Evolutionary conservation across 2,329 filamentous ascomycete genomes (phyloP), one percentile per base, ranked within the genome.

Genomic region (Pyricularia grisea): DNA sequence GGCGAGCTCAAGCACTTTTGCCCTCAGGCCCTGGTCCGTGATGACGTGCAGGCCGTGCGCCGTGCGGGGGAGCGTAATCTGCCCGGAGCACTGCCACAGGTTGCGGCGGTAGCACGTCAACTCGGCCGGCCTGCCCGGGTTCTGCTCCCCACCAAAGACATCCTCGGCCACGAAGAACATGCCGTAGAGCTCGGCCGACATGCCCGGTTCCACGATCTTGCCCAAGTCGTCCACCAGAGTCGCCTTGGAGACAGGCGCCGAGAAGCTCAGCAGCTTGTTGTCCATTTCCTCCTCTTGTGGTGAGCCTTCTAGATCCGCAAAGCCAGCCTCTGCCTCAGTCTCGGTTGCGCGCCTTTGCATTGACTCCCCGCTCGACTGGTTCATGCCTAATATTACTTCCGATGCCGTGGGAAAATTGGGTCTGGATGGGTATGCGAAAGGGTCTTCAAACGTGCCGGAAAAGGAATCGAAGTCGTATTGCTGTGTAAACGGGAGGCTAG

Each of bases 41-140:
- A 87, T 77, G 75, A 93, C 84, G 70, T 92, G 87, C 66, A 92
- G 85, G 60, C 89, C 87, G 66, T 90, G 85, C 10, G 23, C 36
- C 25, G 17, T 20, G 27, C 87, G 81, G n/a, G 93, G 92, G 63
- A 97, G 79, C 0, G 88, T 93, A 68, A 98, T 87, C 67, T 91
- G 92, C 50, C 94, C 94, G 0, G 93, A 94, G 73, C 97, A 96
- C 79, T 97, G 94, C 84, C 97, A 98, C 65, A 98, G 83, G 75
- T 98, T 98, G 67, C 94, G 88, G 63, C 94, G 90, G 77, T 98
- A 98, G 83, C 94, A 98, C 0, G 94, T 98, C 77, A 98, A 81
- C 80, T 98, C 94, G 67, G 90, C 85, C 0, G 90, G 89, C 5
- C 88, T 81, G 9, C 83, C 84, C 3, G 80, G 77, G 65, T 79